These are phyloP conservation scores for Colletotrichum sp. DNA, from an alignment of 2,329 filamentous ascomycete species.

Conservation along the genomic window DNA sequence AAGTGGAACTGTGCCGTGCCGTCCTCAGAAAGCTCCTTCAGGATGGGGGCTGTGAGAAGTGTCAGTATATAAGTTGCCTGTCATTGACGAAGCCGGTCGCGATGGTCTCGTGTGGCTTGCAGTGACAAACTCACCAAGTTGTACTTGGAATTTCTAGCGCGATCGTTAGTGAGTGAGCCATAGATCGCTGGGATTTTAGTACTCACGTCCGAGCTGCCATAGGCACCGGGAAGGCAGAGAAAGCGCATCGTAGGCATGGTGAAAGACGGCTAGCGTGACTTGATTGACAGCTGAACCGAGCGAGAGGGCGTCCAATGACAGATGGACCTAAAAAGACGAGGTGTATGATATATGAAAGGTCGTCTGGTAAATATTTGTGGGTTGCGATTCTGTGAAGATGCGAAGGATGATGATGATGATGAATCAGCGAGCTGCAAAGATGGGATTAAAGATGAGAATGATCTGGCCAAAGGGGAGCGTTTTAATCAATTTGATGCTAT, in stretches of 20 bases:
- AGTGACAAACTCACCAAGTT: conserved; percentile 44
- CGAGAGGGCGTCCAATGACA: background rate
- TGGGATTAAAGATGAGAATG: background rate
- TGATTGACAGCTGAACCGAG: background rate
- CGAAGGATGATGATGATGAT: background rate
- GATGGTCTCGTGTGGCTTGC: background rate
- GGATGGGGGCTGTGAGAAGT: conserved; percentile 48
- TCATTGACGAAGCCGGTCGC: background rate
- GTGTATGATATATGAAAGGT: background rate
- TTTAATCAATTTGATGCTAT: conserved; percentile 17
- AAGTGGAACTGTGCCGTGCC: conserved; percentile 55
- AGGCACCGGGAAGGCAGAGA: conserved; percentile 62
- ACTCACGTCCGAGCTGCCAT: conserved; percentile 60
- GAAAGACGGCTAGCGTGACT: background rate
- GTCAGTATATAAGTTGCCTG: conserved; percentile 16
- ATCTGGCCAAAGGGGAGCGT: conserved; percentile 6
- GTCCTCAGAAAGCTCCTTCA: conserved; percentile 52
- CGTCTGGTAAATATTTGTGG: background rate
- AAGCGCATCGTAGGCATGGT: conserved; percentile 52
- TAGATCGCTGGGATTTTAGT: conserved; percentile 1
- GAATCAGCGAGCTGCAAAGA: conserved; percentile 3
- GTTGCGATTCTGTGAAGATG: background rate
- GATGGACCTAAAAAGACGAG: background rate
- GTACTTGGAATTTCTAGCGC: conserved; percentile 59
- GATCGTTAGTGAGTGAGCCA: conserved; percentile 10